Percentiles rank a stretch among this genome's conserved stretches.
These are phyloP conservation scores for Trichopus zeylanicus DNA, from an alignment of 116 monocot species.

Conservation along the genomic window DNA sequence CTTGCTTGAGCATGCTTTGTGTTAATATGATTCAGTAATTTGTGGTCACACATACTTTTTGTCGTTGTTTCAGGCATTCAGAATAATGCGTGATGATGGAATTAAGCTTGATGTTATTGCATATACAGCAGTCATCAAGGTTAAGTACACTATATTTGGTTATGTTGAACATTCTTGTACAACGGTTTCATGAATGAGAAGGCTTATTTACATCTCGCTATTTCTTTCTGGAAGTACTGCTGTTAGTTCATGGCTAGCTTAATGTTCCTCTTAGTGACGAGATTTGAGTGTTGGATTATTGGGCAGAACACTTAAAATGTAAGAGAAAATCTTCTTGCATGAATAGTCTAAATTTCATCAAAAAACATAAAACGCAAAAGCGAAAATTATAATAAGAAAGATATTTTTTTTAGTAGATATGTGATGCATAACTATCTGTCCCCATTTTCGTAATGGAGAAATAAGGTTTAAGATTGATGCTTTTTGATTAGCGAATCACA, in stretches of 20 bases:
- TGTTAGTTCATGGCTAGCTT: no score
- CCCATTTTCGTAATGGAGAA: background rate
- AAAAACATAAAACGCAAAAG: background rate
- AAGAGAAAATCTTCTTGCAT: background rate
- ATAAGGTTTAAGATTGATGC: background rate
- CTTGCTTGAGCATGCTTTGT: constrained; percentile 2
- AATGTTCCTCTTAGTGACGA: background rate
- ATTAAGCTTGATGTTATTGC: constrained; percentile 83
- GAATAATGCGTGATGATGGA: constrained; percentile 58
- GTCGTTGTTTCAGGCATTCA: constrained; percentile 47
- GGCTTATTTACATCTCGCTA: background rate
- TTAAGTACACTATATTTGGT: constrained; percentile 4
- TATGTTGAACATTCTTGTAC: background rate
- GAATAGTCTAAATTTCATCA: background rate
- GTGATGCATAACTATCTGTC: background rate
- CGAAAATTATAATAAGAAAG: background rate
- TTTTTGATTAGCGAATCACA: no score
- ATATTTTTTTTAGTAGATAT: background rate
- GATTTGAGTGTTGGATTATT: background rate
- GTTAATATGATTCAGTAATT: background rate
- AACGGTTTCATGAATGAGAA: background rate
- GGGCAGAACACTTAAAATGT: background rate
- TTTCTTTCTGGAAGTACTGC: no score
- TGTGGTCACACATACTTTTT: background rate
- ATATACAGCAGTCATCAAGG: constrained; percentile 95